phyloP scores from a whole-genome alignment of 2,329 filamentous ascomycete genomes.

The Colletotrichum chlorophyti region DNA sequence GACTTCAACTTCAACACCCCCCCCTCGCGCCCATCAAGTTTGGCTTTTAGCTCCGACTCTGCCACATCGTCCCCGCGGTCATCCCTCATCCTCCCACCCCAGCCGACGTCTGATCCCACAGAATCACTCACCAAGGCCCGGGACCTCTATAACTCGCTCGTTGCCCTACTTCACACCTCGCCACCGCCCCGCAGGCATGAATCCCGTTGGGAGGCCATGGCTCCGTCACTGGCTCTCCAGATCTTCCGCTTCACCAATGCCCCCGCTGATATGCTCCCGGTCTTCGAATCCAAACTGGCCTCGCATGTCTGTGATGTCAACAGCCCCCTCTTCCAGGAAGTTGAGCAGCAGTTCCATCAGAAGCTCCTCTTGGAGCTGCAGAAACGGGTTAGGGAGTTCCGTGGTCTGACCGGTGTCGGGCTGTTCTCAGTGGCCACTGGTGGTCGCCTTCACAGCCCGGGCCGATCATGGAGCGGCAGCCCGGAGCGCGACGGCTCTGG shows the following conservation, averaged over 20 bases:
- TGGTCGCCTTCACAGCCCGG: constrained; percentile 49
- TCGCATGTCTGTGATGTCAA: constrained; percentile 51
- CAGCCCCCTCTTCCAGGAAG: constrained; percentile 53
- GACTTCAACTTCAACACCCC: constrained; percentile 58
- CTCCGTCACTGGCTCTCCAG: constrained; percentile 61
- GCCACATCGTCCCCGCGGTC: constrained; percentile 60
- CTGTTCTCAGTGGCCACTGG: constrained; percentile 64
- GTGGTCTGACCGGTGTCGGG: constrained; percentile 56
- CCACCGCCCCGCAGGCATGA: constrained; percentile 47
- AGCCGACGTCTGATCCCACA: constrained; percentile 43
- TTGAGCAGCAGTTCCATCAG: constrained; percentile 57
- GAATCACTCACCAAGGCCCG: constrained; percentile 52
- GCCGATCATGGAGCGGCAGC: constrained; percentile 41
- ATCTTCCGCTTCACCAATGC: constrained; percentile 64
- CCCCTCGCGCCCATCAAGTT: constrained; percentile 57
- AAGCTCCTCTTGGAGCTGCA: constrained; percentile 56
- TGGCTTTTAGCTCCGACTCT: constrained; percentile 58
- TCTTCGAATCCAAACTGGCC: constrained; percentile 57
- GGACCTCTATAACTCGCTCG: constrained; percentile 59
- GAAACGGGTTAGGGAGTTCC: constrained; percentile 58
- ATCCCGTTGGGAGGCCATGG: constrained; percentile 59
- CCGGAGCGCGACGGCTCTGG: constrained; percentile 36
- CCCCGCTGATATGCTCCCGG: constrained; percentile 52
- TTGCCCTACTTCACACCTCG: constrained; percentile 61
- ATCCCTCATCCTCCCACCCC: constrained; percentile 46